Conservation (phyloP, 192 early-diverging fungal genomes). For the Glomus cerebriforme region DNA sequence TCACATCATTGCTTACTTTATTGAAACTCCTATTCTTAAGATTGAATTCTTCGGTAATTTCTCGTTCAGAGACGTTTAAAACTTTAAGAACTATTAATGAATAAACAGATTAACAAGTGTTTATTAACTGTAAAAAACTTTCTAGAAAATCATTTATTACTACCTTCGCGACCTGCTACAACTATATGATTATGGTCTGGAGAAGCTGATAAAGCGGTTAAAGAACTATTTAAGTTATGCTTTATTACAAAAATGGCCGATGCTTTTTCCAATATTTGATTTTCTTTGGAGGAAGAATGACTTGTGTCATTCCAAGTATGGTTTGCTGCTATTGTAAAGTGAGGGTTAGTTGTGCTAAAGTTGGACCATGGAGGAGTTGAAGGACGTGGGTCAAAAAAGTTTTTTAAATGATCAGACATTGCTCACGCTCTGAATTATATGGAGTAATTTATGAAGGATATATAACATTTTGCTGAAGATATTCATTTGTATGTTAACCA, state of each 20-base stretch:
- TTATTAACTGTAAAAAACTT: not conserved
- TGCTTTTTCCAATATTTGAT: too few relatives aligned
- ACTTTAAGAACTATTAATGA: constrained; percentile 66
- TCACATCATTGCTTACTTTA: constrained; percentile 70
- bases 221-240: constrained; percentile 6
- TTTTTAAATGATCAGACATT: too few relatives aligned
- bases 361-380: too few relatives aligned
- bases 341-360: too few relatives aligned
- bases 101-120: not conserved
- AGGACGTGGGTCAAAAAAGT: too few relatives aligned
- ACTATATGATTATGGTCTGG: constrained; percentile 63
- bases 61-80: constrained; percentile 52
- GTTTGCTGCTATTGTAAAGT: too few relatives aligned
- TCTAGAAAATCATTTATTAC: not conserved
- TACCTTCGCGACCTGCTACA: constrained; percentile 74
- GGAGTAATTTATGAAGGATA: too few relatives aligned
- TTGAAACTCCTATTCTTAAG: constrained; percentile 60
- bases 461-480: too few relatives aligned
- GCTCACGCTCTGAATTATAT: too few relatives aligned
- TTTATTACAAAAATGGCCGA: not conserved
- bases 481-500: too few relatives aligned
- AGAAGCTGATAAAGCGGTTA: constrained; percentile 57
- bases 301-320: too few relatives aligned
- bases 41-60: constrained; percentile 64
- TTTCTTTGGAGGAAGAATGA: too few relatives aligned